Conservation (phyloP, 805 yeast species). For the Candida quercuum region DNA sequence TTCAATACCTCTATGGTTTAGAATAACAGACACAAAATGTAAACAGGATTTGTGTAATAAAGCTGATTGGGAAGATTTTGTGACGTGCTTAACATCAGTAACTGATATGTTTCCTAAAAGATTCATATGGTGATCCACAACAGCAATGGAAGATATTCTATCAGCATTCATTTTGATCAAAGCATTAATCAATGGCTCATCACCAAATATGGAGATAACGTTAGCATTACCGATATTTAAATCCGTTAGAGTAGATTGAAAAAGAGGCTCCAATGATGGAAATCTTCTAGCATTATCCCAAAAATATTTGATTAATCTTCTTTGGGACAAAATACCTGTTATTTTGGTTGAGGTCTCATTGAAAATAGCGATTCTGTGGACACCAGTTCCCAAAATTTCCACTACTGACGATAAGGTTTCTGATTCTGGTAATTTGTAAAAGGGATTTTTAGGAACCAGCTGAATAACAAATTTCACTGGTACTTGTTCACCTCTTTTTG, state of each 20-base stretch:
- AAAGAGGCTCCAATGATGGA: slow-evolving; percentile 70
- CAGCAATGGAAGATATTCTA: slow-evolving; percentile 87
- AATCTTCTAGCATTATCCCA: slow-evolving; percentile 94
- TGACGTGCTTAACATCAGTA: slow-evolving; percentile 86
- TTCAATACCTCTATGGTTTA: slow-evolving; percentile 83
- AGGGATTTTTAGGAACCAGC: slow-evolving; percentile 84
- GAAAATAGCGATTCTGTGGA: slow-evolving; percentile 85
- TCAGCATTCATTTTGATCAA: slow-evolving; percentile 77
- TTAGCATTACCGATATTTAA: slow-evolving; percentile 68
- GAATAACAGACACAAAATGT: slow-evolving; percentile 81
- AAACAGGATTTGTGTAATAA: slow-evolving; percentile 77
- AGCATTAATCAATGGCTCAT: slow-evolving; percentile 82
- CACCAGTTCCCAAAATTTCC: slow-evolving; percentile 90
- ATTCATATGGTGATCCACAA: slow-evolving; percentile 71
- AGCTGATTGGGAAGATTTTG: slow-evolving; percentile 82
- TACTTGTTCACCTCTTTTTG: slow-evolving; percentile 83
- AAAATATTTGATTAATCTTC: slow-evolving; percentile 75
- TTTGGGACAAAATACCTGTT: slow-evolving; percentile 84
- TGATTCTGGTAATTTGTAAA: slow-evolving; percentile 65
- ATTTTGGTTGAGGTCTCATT: slow-evolving; percentile 47
- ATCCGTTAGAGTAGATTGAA: slow-evolving; percentile 63
- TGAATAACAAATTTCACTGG: slow-evolving; percentile 86
- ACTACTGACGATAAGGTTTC: slow-evolving; percentile 71
- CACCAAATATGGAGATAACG: slow-evolving; percentile 82
- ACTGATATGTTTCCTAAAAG: slow-evolving; percentile 90